Base-by-base conservation (phyloP, 495 filamentous ascomycete species). In the Penicillium dipodomyicola region DNA sequence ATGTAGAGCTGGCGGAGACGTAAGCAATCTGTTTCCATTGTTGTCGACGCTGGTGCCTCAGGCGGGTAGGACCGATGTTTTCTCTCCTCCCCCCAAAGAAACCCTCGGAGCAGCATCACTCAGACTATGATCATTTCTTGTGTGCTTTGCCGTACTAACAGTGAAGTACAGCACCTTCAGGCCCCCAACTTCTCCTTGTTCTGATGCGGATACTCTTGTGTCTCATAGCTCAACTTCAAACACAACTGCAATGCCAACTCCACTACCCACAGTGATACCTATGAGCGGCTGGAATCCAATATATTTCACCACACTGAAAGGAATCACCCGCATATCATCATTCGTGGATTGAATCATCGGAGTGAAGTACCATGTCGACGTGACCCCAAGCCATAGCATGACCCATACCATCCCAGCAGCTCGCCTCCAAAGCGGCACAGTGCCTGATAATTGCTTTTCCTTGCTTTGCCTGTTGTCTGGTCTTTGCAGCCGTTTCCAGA, bases 291-390 rank as follows among this genome's bases (percentile, higher is more conserved):
- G 5, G 5, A 60, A 37, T 5, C 57, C 57, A 17, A 60, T 23
- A 20, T 29, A 15, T 10, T 29, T 46, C 1, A 35, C 12, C 9
- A 50, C 32, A 29, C 51, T 60, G 30, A 55, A 49, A 23, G 59
- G 59, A n/a, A 62, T 50, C 59, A 62, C 57, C n/a, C 19, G 23
- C n/a, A 54, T 4, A 27, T 58, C 54, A 27, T 45, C 22, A 0
- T 27, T 43, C 19, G 55, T 62, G 12, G 52, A 47, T 20, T 58
- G 50, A 25, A 62, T 58, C 59, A 62, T 58, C 5, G 59, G 59
- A 6, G 55, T 62, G 6, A 58, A 62, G 22, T 62, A 62, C 59
- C 59, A 62, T 1, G 54, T 61, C 17, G 54, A 62, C 17, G 50
- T 58, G 12, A 62, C 22, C 0, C 49, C 59, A 44, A 62, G 43